Conservation (phyloP, 2,329 filamentous ascomycete species). For the Arthrobotrys entomopaga region DNA sequence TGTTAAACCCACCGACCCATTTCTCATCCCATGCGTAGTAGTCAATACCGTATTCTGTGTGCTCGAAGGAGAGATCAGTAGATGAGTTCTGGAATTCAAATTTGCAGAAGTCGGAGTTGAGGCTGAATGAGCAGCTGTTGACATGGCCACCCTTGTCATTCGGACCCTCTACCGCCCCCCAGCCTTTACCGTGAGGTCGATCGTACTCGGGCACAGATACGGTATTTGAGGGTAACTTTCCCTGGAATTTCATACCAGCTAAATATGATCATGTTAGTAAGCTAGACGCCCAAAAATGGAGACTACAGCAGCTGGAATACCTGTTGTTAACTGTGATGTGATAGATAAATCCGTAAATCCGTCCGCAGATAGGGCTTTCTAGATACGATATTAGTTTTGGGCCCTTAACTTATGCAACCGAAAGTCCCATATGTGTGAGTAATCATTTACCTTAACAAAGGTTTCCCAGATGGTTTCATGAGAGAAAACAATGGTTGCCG, state of each 20-base stretch:
- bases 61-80: neutral
- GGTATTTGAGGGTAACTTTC: conserved; percentile 1
- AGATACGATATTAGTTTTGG: too few species aligned
- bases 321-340: conserved; percentile 1
- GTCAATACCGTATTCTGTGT: neutral
- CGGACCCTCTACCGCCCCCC: neutral
- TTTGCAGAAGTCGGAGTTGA: neutral
- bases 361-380: too few species aligned
- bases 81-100: neutral
- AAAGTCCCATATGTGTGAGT: too few species aligned
- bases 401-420: too few species aligned
- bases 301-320: conserved; percentile 1
- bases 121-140: neutral
- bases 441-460: too few species aligned
- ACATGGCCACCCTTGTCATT: conserved; percentile 1
- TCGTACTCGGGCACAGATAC: neutral
- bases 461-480: too few species aligned
- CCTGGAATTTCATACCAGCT: conserved; percentile 1
- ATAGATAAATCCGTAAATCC: too few species aligned
- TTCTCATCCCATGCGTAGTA: conserved; percentile 1
- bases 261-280: neutral
- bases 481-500: too few species aligned
- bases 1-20: neutral
- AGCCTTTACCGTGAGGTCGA: neutral
- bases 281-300: neutral